Conservation (phyloP, 148 eudicot genomes). For the Tetragonia tetragonoides region DNA sequence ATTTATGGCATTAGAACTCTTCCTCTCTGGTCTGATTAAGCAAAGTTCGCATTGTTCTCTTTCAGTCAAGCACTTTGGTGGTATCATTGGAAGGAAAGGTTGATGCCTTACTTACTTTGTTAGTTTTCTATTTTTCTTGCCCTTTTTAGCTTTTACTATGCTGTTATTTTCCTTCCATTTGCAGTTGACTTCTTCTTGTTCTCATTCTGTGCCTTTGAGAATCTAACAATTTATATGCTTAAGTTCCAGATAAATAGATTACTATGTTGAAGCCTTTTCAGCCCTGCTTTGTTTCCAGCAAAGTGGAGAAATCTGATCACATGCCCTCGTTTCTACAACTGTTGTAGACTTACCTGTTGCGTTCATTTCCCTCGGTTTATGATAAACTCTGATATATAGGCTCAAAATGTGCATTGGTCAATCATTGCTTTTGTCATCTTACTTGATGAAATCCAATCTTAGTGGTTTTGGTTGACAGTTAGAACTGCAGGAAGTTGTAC, state of each 20-base stretch:
- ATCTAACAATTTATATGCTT: background rate
- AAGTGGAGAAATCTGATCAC: background rate
- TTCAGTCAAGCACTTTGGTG: constrained; percentile 59
- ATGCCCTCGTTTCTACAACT: background rate
- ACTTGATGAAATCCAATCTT: constrained; percentile 1
- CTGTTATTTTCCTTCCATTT: background rate
- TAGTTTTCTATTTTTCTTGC: background rate
- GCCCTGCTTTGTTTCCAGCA: background rate
- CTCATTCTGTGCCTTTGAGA: background rate
- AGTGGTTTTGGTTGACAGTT: too few relatives aligned
- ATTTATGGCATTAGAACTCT: background rate
- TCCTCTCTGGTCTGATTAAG: constrained; percentile 38
- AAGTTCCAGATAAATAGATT: background rate
- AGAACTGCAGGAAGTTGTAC: too few relatives aligned
- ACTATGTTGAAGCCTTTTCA: background rate
- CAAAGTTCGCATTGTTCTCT: constrained; percentile 66
- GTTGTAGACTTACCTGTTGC: background rate
- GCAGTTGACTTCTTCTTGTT: background rate
- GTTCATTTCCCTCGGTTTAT: background rate
- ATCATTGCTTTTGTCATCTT: background rate
- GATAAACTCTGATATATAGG: background rate
- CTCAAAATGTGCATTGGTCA: background rate
- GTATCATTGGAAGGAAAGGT: constrained; percentile 95
- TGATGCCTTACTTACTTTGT: background rate
- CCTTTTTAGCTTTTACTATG: background rate